Evolutionary conservation across 768 basidiomycete genomes (phyloP).

Genomic region (Suillus luteus): DNA sequence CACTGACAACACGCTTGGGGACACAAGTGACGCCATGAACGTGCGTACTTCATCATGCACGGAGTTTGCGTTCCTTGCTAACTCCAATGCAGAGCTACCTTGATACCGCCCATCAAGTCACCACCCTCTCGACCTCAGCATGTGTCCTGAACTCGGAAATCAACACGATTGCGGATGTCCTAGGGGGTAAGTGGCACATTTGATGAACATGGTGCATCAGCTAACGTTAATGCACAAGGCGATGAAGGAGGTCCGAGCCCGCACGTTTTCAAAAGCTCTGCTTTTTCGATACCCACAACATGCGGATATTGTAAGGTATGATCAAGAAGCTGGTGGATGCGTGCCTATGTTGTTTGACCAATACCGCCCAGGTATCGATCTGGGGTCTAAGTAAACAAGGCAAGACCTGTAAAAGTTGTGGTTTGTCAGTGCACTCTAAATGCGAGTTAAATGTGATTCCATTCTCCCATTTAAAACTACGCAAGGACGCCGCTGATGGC

Average conservation of each 20-base stretch:
- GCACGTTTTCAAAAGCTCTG: slow-evolving; percentile 81
- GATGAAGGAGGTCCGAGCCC: slow-evolving; percentile 73
- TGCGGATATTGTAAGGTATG: slow-evolving; percentile 82
- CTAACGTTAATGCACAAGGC: slow-evolving; percentile 42
- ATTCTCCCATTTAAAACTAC: not conserved
- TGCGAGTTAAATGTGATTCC: slow-evolving; percentile 77
- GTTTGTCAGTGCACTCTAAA: slow-evolving; percentile 78
- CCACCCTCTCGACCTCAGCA: slow-evolving; percentile 55
- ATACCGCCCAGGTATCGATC: slow-evolving; percentile 61
- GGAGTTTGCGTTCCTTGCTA: slow-evolving; percentile 10
- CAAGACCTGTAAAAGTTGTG: slow-evolving; percentile 79
- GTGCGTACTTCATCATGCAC: slow-evolving; percentile 15
- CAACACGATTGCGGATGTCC: slow-evolving; percentile 55
- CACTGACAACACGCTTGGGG: slow-evolving; percentile 51
- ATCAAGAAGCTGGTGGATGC: slow-evolving; percentile 8
- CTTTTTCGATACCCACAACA: slow-evolving; percentile 82
- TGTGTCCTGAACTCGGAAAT: slow-evolving; percentile 65
- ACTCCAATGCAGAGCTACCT: slow-evolving; percentile 52
- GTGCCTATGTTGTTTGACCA: slow-evolving; percentile 12
- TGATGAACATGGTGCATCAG: slow-evolving; percentile 15
- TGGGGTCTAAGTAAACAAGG: slow-evolving; percentile 89
- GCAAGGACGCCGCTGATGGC: slow-evolving; percentile 5
- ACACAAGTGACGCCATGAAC: slow-evolving; percentile 43
- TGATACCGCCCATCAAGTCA: slow-evolving; percentile 62
- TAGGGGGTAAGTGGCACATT: slow-evolving; percentile 55